These are phyloP conservation scores for Lasiodiplodia citricola DNA, from an alignment of 2,329 filamentous ascomycete genomes.

Conservation along the genomic window DNA sequence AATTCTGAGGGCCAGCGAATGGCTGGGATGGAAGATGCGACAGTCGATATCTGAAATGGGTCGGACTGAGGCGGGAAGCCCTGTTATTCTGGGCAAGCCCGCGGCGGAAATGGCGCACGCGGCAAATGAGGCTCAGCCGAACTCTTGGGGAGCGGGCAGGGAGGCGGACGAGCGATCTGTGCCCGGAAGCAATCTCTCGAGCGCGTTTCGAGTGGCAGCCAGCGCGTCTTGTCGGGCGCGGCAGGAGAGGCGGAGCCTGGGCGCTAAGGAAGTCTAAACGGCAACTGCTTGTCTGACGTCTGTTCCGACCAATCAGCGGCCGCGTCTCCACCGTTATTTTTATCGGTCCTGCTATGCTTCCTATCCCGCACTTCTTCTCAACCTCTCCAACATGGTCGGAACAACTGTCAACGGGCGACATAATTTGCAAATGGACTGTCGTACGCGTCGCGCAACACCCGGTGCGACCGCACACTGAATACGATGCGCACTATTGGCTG, in stretches of 20 bases:
- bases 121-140: neutral
- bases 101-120: neutral
- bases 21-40: neutral
- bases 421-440: neutral
- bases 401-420: neutral
- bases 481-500: neutral
- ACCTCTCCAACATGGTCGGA: neutral
- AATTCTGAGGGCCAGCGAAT: neutral
- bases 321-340: neutral
- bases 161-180: neutral
- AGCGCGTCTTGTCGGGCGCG: constrained; percentile 19
- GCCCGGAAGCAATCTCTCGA: constrained; percentile 1
- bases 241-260: constrained; percentile 22
- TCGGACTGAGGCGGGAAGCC: neutral
- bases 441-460: neutral
- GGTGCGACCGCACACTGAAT: neutral
- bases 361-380: neutral
- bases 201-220: constrained; percentile 15
- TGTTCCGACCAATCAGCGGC: neutral
- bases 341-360: neutral
- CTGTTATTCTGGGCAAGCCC: neutral
- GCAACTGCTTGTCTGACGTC: constrained; percentile 17
- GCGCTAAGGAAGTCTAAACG: constrained; percentile 16
- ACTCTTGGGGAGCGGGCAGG: neutral
- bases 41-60: neutral